Percentiles rank a stretch among this genome's conserved stretches.
Conservation (phyloP, 2,329 filamentous ascomycete species). For the Clarireedia sp. region DNA sequence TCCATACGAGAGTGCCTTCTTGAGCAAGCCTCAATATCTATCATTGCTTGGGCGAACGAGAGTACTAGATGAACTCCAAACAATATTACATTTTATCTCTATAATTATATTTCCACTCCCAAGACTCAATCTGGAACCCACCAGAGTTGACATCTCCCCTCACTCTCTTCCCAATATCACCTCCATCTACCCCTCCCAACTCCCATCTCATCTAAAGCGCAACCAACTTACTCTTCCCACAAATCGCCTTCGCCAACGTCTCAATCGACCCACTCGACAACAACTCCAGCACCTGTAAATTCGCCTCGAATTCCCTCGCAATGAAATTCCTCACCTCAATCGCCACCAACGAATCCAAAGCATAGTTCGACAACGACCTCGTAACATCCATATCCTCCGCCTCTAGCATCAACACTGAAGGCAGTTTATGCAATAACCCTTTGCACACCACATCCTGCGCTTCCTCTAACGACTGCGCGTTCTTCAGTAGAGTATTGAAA, state of each 20-base stretch:
- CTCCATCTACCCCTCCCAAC: too few relatives aligned
- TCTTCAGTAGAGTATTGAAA: slow-evolving; percentile 37
- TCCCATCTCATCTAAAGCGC: slow-evolving; percentile 12
- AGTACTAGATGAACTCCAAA: too few relatives aligned
- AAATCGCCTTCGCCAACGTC: slow-evolving; percentile 40
- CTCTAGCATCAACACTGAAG: slow-evolving; percentile 42
- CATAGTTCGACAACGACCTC: slow-evolving; percentile 38
- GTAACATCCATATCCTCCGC: slow-evolving; percentile 41
- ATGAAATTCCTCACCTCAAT: slow-evolving; percentile 32
- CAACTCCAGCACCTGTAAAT: slow-evolving; percentile 45
- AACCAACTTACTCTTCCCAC: slow-evolving; percentile 33
- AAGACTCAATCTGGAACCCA: too few relatives aligned
- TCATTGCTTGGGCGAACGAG: too few relatives aligned
- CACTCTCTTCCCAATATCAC: too few relatives aligned
- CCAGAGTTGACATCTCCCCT: too few relatives aligned
- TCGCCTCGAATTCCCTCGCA: slow-evolving; percentile 34
- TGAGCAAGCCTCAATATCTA: too few relatives aligned
- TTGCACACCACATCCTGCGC: slow-evolving; percentile 38
- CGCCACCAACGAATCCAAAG: slow-evolving; percentile 27
- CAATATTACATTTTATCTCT: too few relatives aligned
- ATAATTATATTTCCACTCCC: too few relatives aligned
- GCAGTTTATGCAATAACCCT: slow-evolving; percentile 41
- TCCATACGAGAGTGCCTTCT: too few relatives aligned
- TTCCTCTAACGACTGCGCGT: slow-evolving; percentile 36
- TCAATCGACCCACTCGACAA: slow-evolving; percentile 44